Conservation (phyloP, 2,329 filamentous ascomycete genomes). For the Drechslerella dactyloides region DNA sequence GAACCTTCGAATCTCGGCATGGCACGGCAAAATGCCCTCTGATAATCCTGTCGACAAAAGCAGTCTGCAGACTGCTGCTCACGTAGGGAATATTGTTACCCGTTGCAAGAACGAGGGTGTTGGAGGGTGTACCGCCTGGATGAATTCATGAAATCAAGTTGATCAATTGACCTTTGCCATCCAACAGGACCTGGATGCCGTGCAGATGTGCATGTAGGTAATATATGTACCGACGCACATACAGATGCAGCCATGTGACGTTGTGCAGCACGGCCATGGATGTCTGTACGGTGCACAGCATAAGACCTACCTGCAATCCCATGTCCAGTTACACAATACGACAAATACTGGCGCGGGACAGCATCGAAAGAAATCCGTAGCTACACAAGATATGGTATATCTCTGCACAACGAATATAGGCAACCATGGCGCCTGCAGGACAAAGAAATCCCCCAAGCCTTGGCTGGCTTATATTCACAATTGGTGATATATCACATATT, state of each 20-base stretch:
- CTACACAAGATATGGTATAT: too few species aligned
- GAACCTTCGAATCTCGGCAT: conserved; percentile 27
- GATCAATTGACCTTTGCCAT: background rate
- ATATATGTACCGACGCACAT: background rate
- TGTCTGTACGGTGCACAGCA: background rate
- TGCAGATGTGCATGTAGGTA: background rate
- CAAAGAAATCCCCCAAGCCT: background rate
- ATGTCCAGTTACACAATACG: too few species aligned
- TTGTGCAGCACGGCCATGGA: background rate
- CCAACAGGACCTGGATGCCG: background rate
- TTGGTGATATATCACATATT: background rate
- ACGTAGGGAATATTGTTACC: background rate
- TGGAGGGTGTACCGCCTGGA: too few species aligned
- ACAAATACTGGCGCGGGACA: too few species aligned
- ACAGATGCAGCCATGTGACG: too few species aligned
- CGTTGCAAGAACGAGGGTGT: too few species aligned
- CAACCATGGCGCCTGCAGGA: background rate
- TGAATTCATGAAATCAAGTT: too few species aligned
- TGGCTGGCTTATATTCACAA: background rate
- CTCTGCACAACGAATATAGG: background rate
- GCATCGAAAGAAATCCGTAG: too few species aligned
- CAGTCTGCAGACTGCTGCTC: background rate
- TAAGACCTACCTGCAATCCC: too few species aligned
- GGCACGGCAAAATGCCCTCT: conserved; percentile 31
- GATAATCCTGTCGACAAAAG: background rate